phyloP scores from a whole-genome alignment of 805 yeast species.

The Candida silvicultrix region DNA sequence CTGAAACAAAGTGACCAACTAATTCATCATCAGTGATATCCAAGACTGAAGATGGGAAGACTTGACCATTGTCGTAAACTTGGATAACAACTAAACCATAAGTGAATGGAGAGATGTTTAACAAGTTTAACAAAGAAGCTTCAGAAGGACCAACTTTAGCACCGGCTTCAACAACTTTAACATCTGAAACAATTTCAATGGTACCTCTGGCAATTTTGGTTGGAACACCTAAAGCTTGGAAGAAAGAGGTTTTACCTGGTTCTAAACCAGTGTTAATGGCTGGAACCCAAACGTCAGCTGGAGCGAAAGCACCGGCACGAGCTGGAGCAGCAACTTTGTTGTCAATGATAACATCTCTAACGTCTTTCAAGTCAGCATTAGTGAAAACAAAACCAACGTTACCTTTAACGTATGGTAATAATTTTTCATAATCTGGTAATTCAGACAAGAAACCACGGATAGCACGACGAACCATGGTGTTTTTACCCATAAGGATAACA shows the following conservation, averaged over 20 bases:
- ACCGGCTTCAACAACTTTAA: constrained; percentile 86
- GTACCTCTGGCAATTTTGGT: constrained; percentile 99
- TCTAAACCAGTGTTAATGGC: constrained; percentile 99
- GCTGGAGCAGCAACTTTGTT: constrained; percentile 99
- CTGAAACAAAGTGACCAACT: constrained; percentile 84
- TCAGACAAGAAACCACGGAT: constrained; percentile 92
- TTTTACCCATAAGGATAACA: constrained; percentile 98
- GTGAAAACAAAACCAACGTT: constrained; percentile 99
- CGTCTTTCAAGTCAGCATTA: constrained; percentile 84
- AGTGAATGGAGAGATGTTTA: constrained; percentile 99
- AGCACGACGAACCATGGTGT: constrained; percentile 99
- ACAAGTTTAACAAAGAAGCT: constrained; percentile 97
- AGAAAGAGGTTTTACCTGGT: constrained; percentile 99
- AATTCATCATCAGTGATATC: constrained; percentile 98
- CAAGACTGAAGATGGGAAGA: constrained; percentile 93
- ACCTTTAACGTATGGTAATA: constrained; percentile 93
- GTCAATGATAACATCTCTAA: constrained; percentile 81
- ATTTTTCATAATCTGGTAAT: constrained; percentile 92
- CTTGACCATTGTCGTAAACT: constrained; percentile 98
- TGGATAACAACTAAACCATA: constrained; percentile 96
- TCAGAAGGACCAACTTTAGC: constrained; percentile 97
- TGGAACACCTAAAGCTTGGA: constrained; percentile 99
- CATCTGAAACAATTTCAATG: constrained; percentile 97
- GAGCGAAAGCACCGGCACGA: constrained; percentile 99
- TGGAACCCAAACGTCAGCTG: constrained; percentile 94